phyloP scores from a whole-genome alignment of 2,329 filamentous ascomycete genomes.

The Mycosphaerelloides madeirae region DNA sequence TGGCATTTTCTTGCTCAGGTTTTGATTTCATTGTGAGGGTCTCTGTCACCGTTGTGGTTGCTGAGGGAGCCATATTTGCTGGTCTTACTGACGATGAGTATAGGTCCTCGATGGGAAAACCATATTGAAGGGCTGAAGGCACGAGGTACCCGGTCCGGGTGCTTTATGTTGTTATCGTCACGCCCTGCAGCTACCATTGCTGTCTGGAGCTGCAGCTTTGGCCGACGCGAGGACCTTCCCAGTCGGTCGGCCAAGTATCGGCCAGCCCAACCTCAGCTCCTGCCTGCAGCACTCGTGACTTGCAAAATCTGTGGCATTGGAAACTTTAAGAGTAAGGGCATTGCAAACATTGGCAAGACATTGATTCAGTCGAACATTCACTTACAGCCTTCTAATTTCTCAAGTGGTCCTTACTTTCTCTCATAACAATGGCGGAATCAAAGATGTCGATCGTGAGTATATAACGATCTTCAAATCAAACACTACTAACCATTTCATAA shows the following conservation, averaged over 20 bases:
- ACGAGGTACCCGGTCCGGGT: no score
- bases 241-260: background rate
- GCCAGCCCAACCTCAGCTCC: no score
- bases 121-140: no score
- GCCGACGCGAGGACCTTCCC: conserved; percentile 1
- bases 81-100: background rate
- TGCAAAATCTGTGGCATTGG: no score
- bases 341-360: no score
- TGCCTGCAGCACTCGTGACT: no score
- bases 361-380: background rate
- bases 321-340: no score
- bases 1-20: conserved; percentile 4
- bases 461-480: conserved; percentile 2
- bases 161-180: background rate
- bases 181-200: background rate
- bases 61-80: conserved; percentile 29
- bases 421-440: background rate
- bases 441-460: conserved; percentile 14
- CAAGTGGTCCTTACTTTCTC: background rate
- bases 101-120: background rate
- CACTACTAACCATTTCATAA: conserved; percentile 4
- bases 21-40: conserved; percentile 16
- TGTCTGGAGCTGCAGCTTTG: background rate
- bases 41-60: conserved; percentile 18
- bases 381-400: background rate